Evolutionary conservation across 1,284 basidiomycete genomes (phyloP).

Genomic region (Ceratobasidium papillatum): DNA sequence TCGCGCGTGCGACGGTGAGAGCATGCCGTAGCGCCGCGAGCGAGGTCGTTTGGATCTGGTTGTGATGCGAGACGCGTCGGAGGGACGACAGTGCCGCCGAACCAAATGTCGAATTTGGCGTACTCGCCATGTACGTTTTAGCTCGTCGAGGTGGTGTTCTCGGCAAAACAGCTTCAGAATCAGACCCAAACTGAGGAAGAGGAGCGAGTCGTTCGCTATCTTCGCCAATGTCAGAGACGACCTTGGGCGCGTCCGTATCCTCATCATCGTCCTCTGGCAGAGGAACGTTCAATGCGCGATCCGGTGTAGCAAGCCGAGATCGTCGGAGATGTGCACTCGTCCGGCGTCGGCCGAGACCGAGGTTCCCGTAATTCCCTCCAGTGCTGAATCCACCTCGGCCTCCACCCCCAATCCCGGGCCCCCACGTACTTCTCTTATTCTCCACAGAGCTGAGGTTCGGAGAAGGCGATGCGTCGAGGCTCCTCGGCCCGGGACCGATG

Average conservation of each 20-base stretch:
- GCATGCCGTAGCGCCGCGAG: conserved; percentile 66
- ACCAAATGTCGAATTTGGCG: conserved; percentile 45
- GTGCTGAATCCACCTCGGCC: conserved; percentile 2
- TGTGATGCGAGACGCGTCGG: conserved; percentile 60
- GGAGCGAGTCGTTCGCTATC: conserved; percentile 42
- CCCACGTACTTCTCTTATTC: conserved; percentile 40
- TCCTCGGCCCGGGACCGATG: conserved; percentile 52
- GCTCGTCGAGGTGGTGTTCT: conserved; percentile 11
- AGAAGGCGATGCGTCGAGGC: conserved; percentile 41
- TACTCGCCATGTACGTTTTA: conserved; percentile 58
- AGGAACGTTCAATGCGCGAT: conserved; percentile 40
- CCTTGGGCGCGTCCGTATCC: conserved; percentile 36
- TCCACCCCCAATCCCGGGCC: conserved; percentile 9
- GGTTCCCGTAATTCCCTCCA: conserved; percentile 2
- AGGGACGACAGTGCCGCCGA: conserved; percentile 57
- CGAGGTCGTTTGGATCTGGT: conserved; percentile 64
- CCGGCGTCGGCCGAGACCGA: conserved; percentile 26
- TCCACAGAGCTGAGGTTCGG: conserved; percentile 24
- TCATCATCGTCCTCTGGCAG: conserved; percentile 53
- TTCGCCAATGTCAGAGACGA: conserved; percentile 47
- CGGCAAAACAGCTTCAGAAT: conserved; percentile 24
- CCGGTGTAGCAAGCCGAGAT: conserved; percentile 48
- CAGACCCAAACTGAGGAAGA: conserved; percentile 24
- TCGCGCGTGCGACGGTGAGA: conserved; percentile 68
- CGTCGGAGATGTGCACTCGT: conserved; percentile 29